Evolutionary conservation across 192 early-diverging fungal species (phyloP).

Genomic region (Coemansia interrupta): DNA sequence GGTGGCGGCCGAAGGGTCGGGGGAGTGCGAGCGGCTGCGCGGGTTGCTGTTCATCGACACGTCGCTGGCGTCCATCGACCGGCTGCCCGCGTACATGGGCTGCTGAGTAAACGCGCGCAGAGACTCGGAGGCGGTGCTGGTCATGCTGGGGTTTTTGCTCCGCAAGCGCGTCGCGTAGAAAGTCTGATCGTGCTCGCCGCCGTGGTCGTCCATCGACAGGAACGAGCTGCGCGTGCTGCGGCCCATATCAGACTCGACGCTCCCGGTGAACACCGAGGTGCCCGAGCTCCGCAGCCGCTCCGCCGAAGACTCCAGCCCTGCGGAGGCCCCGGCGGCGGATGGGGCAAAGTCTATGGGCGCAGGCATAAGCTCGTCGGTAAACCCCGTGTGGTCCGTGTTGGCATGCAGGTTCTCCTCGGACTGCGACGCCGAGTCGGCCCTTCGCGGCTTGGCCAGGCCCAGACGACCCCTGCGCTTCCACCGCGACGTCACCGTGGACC

Average conservation of each 20-base stretch:
- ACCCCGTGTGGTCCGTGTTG: neutral
- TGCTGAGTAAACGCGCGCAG: slow-evolving; percentile 1
- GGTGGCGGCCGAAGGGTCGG: slow-evolving; percentile 9
- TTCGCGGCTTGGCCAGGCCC: slow-evolving; percentile 46
- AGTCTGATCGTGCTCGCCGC: slow-evolving; percentile 30
- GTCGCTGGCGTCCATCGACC: slow-evolving; percentile 41
- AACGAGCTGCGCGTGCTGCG: slow-evolving; percentile 14
- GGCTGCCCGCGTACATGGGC: neutral
- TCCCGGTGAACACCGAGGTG: slow-evolving; percentile 13
- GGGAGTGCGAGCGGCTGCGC: slow-evolving; percentile 33
- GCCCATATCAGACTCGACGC: slow-evolving; percentile 10
- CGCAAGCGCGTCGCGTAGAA: slow-evolving; percentile 19
- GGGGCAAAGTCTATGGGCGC: slow-evolving; percentile 18
- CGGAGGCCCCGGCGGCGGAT: too few relatives aligned
- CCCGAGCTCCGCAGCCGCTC: slow-evolving; percentile 4
- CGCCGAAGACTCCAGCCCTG: too few relatives aligned
- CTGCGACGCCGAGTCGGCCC: slow-evolving; percentile 10
- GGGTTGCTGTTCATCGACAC: slow-evolving; percentile 46
- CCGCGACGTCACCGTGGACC: slow-evolving; percentile 35
- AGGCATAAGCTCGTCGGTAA: too few relatives aligned
- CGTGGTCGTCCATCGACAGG: slow-evolving; percentile 24
- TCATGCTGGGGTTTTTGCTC: slow-evolving; percentile 5
- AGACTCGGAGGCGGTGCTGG: neutral
- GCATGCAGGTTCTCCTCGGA: slow-evolving; percentile 20
- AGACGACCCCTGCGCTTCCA: slow-evolving; percentile 44